Base-by-base conservation (phyloP, 495 filamentous ascomycete species). In the Lophiostoma macrostomum region DNA sequence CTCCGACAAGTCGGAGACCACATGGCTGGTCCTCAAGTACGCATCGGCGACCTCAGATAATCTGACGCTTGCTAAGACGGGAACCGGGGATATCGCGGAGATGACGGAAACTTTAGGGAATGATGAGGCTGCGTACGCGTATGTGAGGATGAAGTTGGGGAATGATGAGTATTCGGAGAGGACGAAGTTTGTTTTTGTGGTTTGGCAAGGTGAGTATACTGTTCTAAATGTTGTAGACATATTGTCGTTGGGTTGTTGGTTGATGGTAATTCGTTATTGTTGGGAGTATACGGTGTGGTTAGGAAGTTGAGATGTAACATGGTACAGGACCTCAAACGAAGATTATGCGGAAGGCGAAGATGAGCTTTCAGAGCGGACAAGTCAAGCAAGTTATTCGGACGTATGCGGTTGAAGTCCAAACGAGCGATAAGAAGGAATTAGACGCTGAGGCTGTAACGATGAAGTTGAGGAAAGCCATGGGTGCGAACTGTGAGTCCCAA, bases 271-370 rank as follows among this genome's bases (percentile, higher is more conserved):
- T n/a, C n/a, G n/a, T n/a, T n/a, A n/a, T n/a, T n/a, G n/a, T n/a
- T n/a, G n/a, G n/a, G n/a, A n/a, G n/a, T n/a, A n/a, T n/a, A n/a
- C n/a, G n/a, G n/a, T n/a, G n/a, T n/a, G n/a, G n/a, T n/a, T n/a
- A n/a, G n/a, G n/a, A 7, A 6, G 19, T 30, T 5, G 28, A 8
- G n/a, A 31, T 43, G 50, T 53, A 39, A 6, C 22, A 14, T 19
- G 24, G 28, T 27, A 3, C 39, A 58, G 55, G 55, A 1, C 55
- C 55, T 5, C 40, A 58, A 24, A 78, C 77, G 0, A 78, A 75
- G 60, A 73, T 81, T 25, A 82, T 82, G 79, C 69, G 78, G 18
- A 82, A 82, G 64, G 79, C 78, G 6, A 68, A 78, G 38, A 77
- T 77, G 35, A 73, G 71, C 53, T 76, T 82, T 64, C 78, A 82